Base-by-base conservation (phyloP, 2,329 filamentous ascomycete genomes). In the Microcera coccophila region DNA sequence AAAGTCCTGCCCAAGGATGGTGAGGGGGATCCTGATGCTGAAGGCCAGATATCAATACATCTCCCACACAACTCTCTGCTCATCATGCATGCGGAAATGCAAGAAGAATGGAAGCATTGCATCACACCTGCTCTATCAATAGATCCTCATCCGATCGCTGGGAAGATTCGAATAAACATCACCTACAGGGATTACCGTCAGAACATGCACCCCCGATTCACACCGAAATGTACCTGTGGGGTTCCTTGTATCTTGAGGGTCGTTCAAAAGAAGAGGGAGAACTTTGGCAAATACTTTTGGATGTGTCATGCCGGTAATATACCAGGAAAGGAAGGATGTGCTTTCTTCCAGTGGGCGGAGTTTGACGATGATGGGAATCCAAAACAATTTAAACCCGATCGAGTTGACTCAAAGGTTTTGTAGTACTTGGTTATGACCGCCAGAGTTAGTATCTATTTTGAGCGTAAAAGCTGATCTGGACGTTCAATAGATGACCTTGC, bases 61-160 rank as follows among this genome's bases (percentile, higher is more conserved):
- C 79, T 97, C 0, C 91, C 91, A 0, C 93, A 97, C 65, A 97
- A 97, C 63, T 94, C 88, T 1, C 76, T 97, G 0, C 75, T 98
- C 0, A 75, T 97, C 9, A 97, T 98, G 93, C 90, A 97, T 59
- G 90, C 91, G 1, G 89, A 95, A 61, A 97, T 95, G 88, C 91
- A 97, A 61, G 91, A 97, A 61, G 84, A 87, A 60, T 97, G 90
- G 90, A 97, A 96, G 64, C 93, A 98, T 64, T 79, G 80, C 52
- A 86, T 98, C 33, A 74, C 82, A 0, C 86, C 90, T 0, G 83
- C 86, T 0, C 73, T 76, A 37, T 80, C 83, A 4, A 86, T 97
- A 45, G 85, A 90, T 48, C 88, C 89, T 1, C 93, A 98, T 62
- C 88, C 90, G 0, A 62, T 95, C 1, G 78, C 90, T 0, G 85